These are phyloP conservation scores for Vaccinium vitisidaea DNA, from an alignment of 148 eudicot genomes.

Conservation along the genomic window DNA sequence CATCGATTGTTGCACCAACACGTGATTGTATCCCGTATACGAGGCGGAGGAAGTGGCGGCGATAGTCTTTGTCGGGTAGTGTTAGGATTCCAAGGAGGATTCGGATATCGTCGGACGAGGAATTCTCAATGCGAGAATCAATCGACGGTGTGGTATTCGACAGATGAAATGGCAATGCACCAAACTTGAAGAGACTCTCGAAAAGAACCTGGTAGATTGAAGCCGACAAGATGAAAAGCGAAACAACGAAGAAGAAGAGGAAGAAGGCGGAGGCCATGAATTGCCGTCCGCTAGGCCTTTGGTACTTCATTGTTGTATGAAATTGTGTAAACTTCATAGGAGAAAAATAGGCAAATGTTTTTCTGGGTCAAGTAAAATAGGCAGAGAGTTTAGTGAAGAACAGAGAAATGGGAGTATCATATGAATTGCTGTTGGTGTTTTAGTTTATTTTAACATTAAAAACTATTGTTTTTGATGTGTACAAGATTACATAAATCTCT, in stretches of 20 bases:
- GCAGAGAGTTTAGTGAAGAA: background rate
- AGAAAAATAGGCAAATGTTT: background rate
- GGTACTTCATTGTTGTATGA: slow-evolving; percentile 31
- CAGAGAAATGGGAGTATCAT: background rate
- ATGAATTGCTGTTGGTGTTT: no score
- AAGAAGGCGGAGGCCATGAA: slow-evolving; percentile 55
- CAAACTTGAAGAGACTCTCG: slow-evolving; percentile 32
- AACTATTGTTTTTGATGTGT: no score
- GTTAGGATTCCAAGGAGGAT: slow-evolving; percentile 73
- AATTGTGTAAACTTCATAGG: background rate
- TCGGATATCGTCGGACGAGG: slow-evolving; percentile 45
- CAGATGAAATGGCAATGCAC: slow-evolving; percentile 15
- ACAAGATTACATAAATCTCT: no score
- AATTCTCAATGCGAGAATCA: background rate
- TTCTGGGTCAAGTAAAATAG: background rate
- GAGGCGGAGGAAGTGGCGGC: slow-evolving; percentile 74
- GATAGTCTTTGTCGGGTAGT: slow-evolving; percentile 67
- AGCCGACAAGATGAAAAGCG: slow-evolving; percentile 57
- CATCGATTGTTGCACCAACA: slow-evolving; percentile 52
- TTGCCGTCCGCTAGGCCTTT: slow-evolving; percentile 31
- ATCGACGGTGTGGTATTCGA: background rate
- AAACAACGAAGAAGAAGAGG: slow-evolving; percentile 51
- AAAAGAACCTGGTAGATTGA: slow-evolving; percentile 61
- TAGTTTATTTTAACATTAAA: background rate
- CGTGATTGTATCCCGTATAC: slow-evolving; percentile 67